A percentile compares a stretch with the other conserved stretches of the same genome.
Conservation (phyloP, 1,284 basidiomycete genomes). For the Apiotrichum laibachii region DNA sequence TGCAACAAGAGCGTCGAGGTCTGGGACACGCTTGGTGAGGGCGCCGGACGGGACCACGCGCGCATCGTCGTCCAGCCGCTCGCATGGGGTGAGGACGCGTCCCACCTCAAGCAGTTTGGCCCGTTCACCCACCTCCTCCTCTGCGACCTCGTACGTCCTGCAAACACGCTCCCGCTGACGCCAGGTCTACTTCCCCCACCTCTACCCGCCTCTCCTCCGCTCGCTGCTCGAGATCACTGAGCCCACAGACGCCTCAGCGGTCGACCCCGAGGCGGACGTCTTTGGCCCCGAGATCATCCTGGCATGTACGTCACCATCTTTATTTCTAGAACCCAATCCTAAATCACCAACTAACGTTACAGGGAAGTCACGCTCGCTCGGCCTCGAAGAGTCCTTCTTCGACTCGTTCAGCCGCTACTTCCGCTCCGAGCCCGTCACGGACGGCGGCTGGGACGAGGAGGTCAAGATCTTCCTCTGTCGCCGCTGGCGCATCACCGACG, state of each 20-base stretch:
- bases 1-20: constrained; percentile 32
- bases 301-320: constrained; percentile 38
- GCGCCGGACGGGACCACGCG: constrained; percentile 9
- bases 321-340: neutral
- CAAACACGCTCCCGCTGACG: neutral
- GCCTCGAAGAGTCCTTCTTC: constrained; percentile 49
- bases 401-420: constrained; percentile 43
- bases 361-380: constrained; percentile 46
- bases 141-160: constrained; percentile 44
- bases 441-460: constrained; percentile 26
- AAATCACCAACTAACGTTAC: neutral
- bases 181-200: constrained; percentile 49
- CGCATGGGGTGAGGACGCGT: constrained; percentile 39
- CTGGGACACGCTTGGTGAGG: constrained; percentile 15
- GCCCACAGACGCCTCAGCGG: constrained; percentile 5
- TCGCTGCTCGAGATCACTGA: constrained; percentile 45
- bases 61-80: constrained; percentile 30
- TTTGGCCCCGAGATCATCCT: constrained; percentile 47
- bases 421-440: constrained; percentile 36
- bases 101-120: constrained; percentile 15
- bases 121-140: constrained; percentile 45
- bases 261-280: constrained; percentile 2
- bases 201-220: constrained; percentile 42
- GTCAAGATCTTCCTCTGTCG: constrained; percentile 43
- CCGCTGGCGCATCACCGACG: constrained; percentile 37